Evolutionary conservation across 805 yeast genomes (phyloP), one percentile per base, ranked within the genome.

Genomic region (Yamadazyma ubonensis): DNA sequence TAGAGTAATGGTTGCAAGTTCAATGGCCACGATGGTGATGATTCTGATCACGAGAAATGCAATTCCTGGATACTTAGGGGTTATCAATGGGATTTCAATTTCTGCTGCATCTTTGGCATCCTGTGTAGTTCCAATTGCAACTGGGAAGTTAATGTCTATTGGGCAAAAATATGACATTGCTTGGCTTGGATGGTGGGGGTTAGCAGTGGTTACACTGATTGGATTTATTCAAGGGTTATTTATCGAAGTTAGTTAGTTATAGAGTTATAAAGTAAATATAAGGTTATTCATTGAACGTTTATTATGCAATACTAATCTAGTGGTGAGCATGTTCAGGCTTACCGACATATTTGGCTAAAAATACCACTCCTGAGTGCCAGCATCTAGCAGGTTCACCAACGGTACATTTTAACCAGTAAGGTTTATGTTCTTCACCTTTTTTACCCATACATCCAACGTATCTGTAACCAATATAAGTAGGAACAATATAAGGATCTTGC

Each of bases 351-450:
- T 89, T 86, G 57, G 90, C 71, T 59, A 86, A 81, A 77, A 85
- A 91, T 53, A 89, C 96, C 54, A 90, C 83, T 69, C 99, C 99
- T 69, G 98, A 91, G 70, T 93, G 96, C 96, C 96, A 87, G 74
- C 97, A 93, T 81, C 99, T 88, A 53, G 86, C 86, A 46, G 84
- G 84, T 68, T 86, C 74, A 36, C 78, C 86, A 50, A 75, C 78
- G 52, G 89, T 84, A 57, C 95, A 95, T 69, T 81, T 82, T 73
- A 90, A 78, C 96, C 97, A 91, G 83, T 81, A 79, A 52, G 87
- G 79, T 57, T 79, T 82, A 71, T 90, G 98, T 52, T 93, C 83
- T 43, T 89, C 95, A 59, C 96, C 96, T 27, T 50, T 53, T 53
- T 86, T 78, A 61, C 99, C 99, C 51, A 95, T 84, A 75, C 99